Evolutionary conservation across 2,329 filamentous ascomycete species (phyloP).

Genomic region (Lecanosticta acicola): DNA sequence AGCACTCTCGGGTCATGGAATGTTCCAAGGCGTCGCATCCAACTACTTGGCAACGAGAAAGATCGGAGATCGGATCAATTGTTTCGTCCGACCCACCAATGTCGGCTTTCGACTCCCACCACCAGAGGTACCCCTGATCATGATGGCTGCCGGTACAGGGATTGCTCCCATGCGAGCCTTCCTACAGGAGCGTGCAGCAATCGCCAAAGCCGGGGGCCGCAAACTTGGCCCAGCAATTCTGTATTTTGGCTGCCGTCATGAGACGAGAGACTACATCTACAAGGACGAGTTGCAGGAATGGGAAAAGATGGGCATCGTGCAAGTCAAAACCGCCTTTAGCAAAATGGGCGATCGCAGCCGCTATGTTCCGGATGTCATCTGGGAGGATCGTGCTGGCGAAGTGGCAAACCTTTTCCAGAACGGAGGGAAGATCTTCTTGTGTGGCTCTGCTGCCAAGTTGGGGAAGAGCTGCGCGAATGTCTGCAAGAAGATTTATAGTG

Average conservation of each 20-base stretch:
- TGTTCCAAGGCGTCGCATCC: conserved; percentile 38
- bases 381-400: conserved; percentile 42
- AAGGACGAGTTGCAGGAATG: conserved; percentile 12
- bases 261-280: conserved; percentile 33
- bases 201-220: conserved; percentile 27
- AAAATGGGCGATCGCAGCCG: conserved; percentile 37
- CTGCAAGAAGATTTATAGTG: no score
- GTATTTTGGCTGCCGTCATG: conserved; percentile 27
- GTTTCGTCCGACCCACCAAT: conserved; percentile 34
- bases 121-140: conserved; percentile 44
- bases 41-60: conserved; percentile 35
- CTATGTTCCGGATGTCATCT: conserved; percentile 50
- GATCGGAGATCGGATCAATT: conserved; percentile 35
- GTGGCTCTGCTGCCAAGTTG: no score
- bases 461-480: no score
- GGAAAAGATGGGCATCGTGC: conserved; percentile 13
- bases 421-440: conserved; percentile 58
- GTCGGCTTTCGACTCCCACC: conserved; percentile 38
- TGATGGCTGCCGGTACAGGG: conserved; percentile 49
- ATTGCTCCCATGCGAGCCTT: conserved; percentile 45
- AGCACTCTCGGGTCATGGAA: conserved; percentile 16
- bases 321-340: conserved; percentile 10
- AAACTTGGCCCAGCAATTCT: conserved; percentile 26
- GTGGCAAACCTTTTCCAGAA: conserved; percentile 41
- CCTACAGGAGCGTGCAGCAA: conserved; percentile 37